Conservation (phyloP, 2,329 filamentous ascomycete species). For the Thielaviopsis musarum region DNA sequence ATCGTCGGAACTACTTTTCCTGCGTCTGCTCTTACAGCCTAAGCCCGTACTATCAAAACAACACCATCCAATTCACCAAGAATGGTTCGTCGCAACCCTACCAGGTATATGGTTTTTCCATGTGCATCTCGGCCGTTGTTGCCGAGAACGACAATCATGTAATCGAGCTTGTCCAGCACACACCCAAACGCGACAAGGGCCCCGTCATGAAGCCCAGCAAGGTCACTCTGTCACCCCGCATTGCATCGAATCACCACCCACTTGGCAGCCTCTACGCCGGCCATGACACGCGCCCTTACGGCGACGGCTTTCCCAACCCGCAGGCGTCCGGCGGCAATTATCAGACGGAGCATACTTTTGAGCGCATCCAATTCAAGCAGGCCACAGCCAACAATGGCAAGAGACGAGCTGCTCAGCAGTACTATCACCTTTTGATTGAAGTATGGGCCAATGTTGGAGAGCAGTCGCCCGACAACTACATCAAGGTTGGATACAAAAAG, state of each 20-base stretch:
- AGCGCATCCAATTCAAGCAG: conserved; percentile 87
- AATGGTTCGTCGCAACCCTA: conserved; percentile 37
- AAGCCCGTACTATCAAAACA: conserved; percentile 34
- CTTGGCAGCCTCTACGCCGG: conserved; percentile 27
- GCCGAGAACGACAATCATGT: conserved; percentile 58
- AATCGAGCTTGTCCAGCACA: conserved; percentile 79
- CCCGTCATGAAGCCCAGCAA: conserved; percentile 59
- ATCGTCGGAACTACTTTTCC: conserved; percentile 79
- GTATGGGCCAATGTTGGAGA: conserved; percentile 53
- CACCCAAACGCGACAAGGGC: conserved; percentile 79
- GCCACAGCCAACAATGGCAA: conserved; percentile 91
- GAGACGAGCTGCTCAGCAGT: conserved; percentile 75
- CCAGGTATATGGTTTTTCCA: conserved; percentile 57
- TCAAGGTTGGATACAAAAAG: conserved; percentile 55
- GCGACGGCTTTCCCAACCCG: conserved; percentile 12
- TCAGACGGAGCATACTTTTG: conserved; percentile 49
- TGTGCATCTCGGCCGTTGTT: conserved; percentile 71
- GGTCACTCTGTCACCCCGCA: conserved; percentile 49
- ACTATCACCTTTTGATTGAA: conserved; percentile 80
- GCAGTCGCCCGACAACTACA: conserved; percentile 34
- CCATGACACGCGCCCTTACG: conserved; percentile 16
- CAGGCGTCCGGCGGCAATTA: conserved; percentile 20
- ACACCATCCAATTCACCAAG: conserved; percentile 34
- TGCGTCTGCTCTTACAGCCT: conserved; percentile 66
- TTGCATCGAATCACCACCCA: conserved; percentile 33